Evolutionary conservation across 2,329 filamentous ascomycete genomes (phyloP).

Genomic region (Hymenotorrendiella dingleyae): DNA sequence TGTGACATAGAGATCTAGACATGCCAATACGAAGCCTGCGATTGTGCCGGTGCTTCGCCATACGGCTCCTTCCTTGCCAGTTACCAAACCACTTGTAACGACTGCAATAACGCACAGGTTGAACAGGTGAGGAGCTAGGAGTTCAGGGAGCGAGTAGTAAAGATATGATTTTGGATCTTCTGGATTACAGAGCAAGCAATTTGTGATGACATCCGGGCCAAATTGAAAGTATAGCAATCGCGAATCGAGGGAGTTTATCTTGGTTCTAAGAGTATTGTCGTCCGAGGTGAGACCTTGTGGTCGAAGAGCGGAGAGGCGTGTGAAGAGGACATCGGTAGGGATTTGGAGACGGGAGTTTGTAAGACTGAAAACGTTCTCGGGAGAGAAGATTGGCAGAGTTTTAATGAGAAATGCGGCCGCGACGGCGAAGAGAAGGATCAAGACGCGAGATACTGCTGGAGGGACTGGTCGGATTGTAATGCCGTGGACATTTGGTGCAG

Average conservation of each 20-base stretch:
- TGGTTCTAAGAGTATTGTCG: conserved; percentile 61
- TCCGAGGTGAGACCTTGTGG: conserved; percentile 42
- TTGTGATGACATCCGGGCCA: conserved; percentile 66
- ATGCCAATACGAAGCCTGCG: conserved; percentile 50
- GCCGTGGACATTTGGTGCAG: conserved; percentile 38
- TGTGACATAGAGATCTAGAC: conserved; percentile 61
- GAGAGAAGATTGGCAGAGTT: conserved; percentile 61
- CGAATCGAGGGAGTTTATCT: conserved; percentile 65
- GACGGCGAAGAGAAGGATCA: conserved; percentile 52
- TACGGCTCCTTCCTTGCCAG: conserved; percentile 54
- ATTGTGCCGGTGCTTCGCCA: conserved; percentile 71
- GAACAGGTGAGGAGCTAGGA: conserved; percentile 71
- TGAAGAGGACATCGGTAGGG: conserved; percentile 78
- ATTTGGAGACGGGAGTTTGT: conserved; percentile 81
- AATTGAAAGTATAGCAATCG: conserved; percentile 78
- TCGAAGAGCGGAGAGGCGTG: conserved; percentile 58
- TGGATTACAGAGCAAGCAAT: conserved; percentile 77
- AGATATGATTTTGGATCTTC: conserved; percentile 67
- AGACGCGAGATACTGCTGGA: conserved; percentile 45
- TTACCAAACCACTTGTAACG: conserved; percentile 63
- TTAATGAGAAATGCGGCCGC: conserved; percentile 51
- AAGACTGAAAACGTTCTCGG: conserved; percentile 73
- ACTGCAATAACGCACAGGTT: conserved; percentile 69
- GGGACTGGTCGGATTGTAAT: conserved; percentile 52
- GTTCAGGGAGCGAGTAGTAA: conserved; percentile 69